Base-by-base conservation (phyloP, 768 basidiomycete genomes). In the Neoboletus subvelutipes region DNA sequence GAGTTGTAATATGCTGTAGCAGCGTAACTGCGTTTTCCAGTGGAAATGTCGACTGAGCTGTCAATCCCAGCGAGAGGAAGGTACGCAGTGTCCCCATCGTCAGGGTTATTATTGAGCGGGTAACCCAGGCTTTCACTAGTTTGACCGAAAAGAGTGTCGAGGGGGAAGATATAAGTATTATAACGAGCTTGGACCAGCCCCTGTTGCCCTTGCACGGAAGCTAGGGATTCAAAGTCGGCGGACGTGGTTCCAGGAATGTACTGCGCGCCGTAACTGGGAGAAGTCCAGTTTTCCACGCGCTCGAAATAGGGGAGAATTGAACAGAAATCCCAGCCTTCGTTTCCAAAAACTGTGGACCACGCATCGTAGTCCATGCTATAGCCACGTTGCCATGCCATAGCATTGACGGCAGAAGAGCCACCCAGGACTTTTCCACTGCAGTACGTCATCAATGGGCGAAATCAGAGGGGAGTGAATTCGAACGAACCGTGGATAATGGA, bases 361-460 rank as follows among this genome's bases (percentile, higher is more conserved):
- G 52, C 29, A 4, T 34, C 22, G 17, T 45, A 46, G 20, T 45
- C 52, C 33, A n/a, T 22, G 13, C 47, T 48, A 22, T 20, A 10
- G 9, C 33, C 47, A 48, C 47, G 33, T 24, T 34, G 33, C 31
- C 47, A 48, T 18, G n/a, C 20, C 22, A 49, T 22, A 5, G 5
- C 1, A 36, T 54, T 54, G 20, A 54, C 13, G 15, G 45, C 53
- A n/a, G 53, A 54, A 3, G 53, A 54, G 4, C 53, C 53, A 18
- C 53, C 53, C 5, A 54, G 11, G 26, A 54, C 53, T 24, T 54
- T 54, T 18, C 45, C 53, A 33, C 53, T 54, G 24, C 17, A 7
- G 1, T 8, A 31, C 3, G 4, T 12, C 18, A 17, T 48, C 22
- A 54, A 15, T 1, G 15, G 2, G 7, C 24, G 15, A 41, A 11